Evolutionary conservation across 2,329 filamentous ascomycete genomes (phyloP), one percentile per base, ranked within the genome.

Genomic region (Ceratocystis huliohia): DNA sequence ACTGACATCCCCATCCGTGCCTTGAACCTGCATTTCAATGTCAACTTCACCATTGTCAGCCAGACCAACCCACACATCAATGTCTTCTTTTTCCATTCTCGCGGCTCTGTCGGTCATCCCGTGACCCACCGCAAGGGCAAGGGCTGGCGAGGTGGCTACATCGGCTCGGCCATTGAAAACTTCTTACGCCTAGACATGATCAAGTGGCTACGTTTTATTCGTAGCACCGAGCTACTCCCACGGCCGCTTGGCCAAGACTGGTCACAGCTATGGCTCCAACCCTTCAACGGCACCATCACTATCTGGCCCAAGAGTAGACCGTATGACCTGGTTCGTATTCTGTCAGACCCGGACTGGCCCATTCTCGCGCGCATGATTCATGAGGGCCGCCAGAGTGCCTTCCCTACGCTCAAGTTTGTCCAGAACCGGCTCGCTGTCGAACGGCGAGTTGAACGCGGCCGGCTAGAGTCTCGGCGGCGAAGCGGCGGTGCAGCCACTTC

Each of bases 11-110:
- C 94, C 0, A 84, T 99, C 72, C 94, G 93, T 75, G 88, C 92
- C 1, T 81, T 99, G 64, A 97, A 99, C 74, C 81, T 96, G 0
- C 91, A 97, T 73, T 99, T 99, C 80, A 97, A 97, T 74, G 94
- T 97, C 75, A 96, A 96, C 74, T 99, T 97, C 75, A 93, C 89
- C 70, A 92, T 99, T 70, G 94, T 87, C 71, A 82, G 81, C 70
- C 84, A 91, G 77, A 93, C 96, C 62, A 99, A 99, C 74, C 94
- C 94, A 1, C 94, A 99, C 74, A 93, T 99, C 75, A 97, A 96
- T 72, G 85, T 97, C 33, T 99, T 99, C 81, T 97, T 99, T 82
- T 99, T 97, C 80, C 94, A 89, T 37, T 96, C 92, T 0, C 84
- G 94, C 41, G 94, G 94, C 13, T 88, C 89, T 0, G 93, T 97